Percentiles rank a stretch among this genome's conserved stretches.
Evolutionary conservation across 345 rosid species (phyloP).

Genomic region (Gossypium turneri): DNA sequence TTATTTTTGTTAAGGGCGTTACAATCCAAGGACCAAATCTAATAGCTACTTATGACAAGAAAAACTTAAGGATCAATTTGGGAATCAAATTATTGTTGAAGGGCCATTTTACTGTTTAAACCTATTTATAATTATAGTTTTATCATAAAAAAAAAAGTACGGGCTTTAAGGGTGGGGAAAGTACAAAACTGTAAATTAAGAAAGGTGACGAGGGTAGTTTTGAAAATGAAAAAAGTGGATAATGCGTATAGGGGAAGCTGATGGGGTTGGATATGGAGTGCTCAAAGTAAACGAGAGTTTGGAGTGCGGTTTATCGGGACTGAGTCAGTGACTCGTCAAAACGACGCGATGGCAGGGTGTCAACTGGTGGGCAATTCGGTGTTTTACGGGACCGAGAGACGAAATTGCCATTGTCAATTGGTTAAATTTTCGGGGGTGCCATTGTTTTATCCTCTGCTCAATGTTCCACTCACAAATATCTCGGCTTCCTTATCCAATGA

Average conservation of each 20-base stretch:
- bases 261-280: conserved; percentile 14
- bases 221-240: conserved; percentile 11
- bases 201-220: conserved; percentile 27
- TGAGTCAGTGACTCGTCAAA: conserved; percentile 10
- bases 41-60: too few species aligned
- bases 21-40: too few species aligned
- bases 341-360: conserved; percentile 43
- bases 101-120: too few species aligned
- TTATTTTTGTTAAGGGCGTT: too few species aligned
- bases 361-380: conserved; percentile 25
- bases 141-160: neutral
- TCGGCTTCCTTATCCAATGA: conserved; percentile 33
- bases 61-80: too few species aligned
- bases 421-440: conserved; percentile 31
- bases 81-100: too few species aligned
- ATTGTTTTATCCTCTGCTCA: conserved; percentile 33
- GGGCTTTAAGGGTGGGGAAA: neutral
- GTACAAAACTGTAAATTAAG: conserved; percentile 5
- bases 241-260: neutral
- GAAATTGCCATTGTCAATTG: conserved; percentile 19
- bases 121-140: too few species aligned
- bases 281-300: conserved; percentile 23
- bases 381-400: conserved; percentile 16
- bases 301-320: neutral
- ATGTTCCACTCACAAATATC: conserved; percentile 50